Conservation (phyloP, 2,329 filamentous ascomycete genomes). For the Trichoderma sp. region DNA sequence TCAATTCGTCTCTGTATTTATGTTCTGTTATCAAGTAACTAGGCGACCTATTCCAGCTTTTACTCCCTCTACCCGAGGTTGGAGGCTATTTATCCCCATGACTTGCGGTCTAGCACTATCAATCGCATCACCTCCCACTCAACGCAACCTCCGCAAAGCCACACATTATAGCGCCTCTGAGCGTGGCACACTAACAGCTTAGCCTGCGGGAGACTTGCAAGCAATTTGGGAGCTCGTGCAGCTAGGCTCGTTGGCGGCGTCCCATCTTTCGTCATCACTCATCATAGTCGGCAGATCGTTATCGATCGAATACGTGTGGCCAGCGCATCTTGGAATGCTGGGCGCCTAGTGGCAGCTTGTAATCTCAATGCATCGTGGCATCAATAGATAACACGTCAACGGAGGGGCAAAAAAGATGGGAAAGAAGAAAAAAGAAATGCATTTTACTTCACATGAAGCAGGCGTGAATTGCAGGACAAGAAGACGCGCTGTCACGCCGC, state of each 20-base stretch:
- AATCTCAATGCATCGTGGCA: not conserved
- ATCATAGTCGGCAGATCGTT: constrained; percentile 15
- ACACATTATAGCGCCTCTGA: not conserved
- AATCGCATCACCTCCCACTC: not conserved
- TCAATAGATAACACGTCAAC: not conserved
- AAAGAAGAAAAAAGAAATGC: not conserved
- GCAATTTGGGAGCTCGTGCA: not conserved
- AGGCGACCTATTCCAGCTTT: not conserved
- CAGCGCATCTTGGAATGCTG: not conserved
- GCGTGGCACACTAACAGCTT: not conserved
- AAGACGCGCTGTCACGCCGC: not conserved
- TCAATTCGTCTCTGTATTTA: not conserved
- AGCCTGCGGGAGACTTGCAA: constrained; percentile 10
- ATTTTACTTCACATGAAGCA: not conserved
- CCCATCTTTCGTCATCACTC: constrained; percentile 20
- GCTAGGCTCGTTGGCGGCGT: not conserved
- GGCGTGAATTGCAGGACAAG: not conserved
- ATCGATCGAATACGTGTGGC: not conserved
- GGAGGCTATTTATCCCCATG: not conserved
- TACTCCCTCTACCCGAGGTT: not conserved
- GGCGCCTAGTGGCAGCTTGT: not conserved
- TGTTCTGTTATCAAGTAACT: not conserved
- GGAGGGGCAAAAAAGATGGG: not conserved
- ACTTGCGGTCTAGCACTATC: not conserved
- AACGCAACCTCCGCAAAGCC: not conserved